phyloP scores from a whole-genome alignment of 768 basidiomycete genomes.

The Punctularia strigosozonata region DNA sequence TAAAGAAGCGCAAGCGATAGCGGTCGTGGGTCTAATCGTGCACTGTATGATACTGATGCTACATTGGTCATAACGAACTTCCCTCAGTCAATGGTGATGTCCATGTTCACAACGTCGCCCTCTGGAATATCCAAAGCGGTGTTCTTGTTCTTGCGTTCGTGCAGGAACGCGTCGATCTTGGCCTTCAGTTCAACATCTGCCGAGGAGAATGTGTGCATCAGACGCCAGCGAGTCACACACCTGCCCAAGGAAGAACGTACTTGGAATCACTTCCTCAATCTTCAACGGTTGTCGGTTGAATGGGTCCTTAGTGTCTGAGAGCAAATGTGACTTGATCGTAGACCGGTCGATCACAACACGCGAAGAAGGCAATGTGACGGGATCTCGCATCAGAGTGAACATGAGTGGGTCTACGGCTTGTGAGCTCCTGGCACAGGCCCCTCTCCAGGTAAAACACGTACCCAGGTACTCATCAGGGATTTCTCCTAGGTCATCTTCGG shows the following conservation, averaged over 20 bases:
- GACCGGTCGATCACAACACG: conserved; percentile 68
- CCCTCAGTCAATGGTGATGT: conserved; percentile 15
- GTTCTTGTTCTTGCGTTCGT: conserved; percentile 37
- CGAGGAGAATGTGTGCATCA: conserved; percentile 3
- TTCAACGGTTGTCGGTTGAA: conserved; percentile 84
- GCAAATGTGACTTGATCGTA: conserved; percentile 89
- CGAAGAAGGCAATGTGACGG: conserved; percentile 83
- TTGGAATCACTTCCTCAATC: conserved; percentile 67
- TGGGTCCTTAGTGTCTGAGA: conserved; percentile 88
- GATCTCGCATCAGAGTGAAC: conserved; percentile 90
- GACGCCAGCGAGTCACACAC: neutral
- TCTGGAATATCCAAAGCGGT: conserved; percentile 9
- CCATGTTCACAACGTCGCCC: conserved; percentile 15
- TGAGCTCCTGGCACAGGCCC: neutral
- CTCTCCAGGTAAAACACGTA: conserved; percentile 22
- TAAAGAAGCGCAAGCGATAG: too few relatives aligned
- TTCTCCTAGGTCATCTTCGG: conserved; percentile 87
- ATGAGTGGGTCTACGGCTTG: conserved; percentile 65
- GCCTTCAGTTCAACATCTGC: conserved; percentile 60
- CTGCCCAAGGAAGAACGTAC: conserved; percentile 30
- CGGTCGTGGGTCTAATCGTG: too few relatives aligned
- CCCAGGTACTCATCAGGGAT: conserved; percentile 93
- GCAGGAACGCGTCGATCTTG: conserved; percentile 61
- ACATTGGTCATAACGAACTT: too few relatives aligned
- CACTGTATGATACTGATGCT: too few relatives aligned